Percentiles rank a stretch among this genome's conserved stretches.
Evolutionary conservation across 805 yeast species (phyloP).

Genomic region (Suhomyces sp.): DNA sequence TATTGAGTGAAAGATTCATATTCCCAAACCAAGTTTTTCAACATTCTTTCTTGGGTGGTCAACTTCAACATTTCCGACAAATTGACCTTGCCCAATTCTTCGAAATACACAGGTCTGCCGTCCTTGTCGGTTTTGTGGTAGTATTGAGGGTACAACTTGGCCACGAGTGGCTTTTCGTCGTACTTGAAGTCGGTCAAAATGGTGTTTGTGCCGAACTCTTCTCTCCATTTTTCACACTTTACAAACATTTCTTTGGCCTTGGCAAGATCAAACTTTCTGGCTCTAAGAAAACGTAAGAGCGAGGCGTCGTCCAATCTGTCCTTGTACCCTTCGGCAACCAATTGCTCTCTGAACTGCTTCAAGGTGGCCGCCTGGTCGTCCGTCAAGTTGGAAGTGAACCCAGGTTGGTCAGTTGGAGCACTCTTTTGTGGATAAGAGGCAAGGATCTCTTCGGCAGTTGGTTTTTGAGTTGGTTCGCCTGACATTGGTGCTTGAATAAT

Average conservation of each 20-base stretch:
- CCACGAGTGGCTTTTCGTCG: slow-evolving; percentile 89
- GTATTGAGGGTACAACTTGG: slow-evolving; percentile 90
- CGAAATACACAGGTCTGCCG: slow-evolving; percentile 94
- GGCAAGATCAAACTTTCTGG: slow-evolving; percentile 86
- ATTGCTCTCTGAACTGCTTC: slow-evolving; percentile 52
- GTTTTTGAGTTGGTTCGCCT: not conserved
- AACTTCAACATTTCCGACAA: slow-evolving; percentile 87
- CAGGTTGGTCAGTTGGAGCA: slow-evolving; percentile 61
- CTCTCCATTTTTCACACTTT: slow-evolving; percentile 90
- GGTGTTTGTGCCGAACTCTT: slow-evolving; percentile 80
- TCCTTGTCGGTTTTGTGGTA: slow-evolving; percentile 96
- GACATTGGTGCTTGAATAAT: not conserved
- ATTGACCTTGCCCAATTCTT: slow-evolving; percentile 90
- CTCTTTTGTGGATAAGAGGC: slow-evolving; percentile 70
- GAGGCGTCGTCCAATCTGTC: slow-evolving; percentile 85
- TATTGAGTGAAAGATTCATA: slow-evolving; percentile 83
- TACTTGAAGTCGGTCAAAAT: slow-evolving; percentile 85
- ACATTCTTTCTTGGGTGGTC: slow-evolving; percentile 94
- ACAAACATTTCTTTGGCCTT: slow-evolving; percentile 80
- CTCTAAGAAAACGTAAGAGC: slow-evolving; percentile 81
- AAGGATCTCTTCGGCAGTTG: slow-evolving; percentile 27
- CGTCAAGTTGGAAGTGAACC: slow-evolving; percentile 79
- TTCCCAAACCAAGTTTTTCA: slow-evolving; percentile 95
- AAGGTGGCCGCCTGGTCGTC: slow-evolving; percentile 62
- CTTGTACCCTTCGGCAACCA: slow-evolving; percentile 64